A percentile compares a stretch with the other conserved stretches of the same genome.
Evolutionary conservation across 768 basidiomycete species (phyloP).

Genomic region (Multifurca ochricompacta): DNA sequence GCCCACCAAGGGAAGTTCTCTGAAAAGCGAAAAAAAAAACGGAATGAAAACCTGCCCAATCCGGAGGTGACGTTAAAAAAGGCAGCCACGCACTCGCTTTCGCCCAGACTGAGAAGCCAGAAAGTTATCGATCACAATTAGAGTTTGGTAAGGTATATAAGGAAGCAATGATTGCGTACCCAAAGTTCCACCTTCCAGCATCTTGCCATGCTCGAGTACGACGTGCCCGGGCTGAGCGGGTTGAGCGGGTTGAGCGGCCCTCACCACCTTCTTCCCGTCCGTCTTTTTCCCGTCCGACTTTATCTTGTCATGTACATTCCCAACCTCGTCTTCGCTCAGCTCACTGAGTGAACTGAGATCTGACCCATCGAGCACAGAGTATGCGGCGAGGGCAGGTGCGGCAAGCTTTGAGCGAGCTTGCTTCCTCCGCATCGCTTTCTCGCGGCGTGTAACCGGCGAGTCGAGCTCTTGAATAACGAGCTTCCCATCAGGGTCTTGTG

Average conservation of each 20-base stretch:
- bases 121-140: background rate
- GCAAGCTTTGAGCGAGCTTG: slow-evolving; percentile 16
- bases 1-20: slow-evolving; percentile 86
- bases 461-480: slow-evolving; percentile 67
- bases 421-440: slow-evolving; percentile 45
- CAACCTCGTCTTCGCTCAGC: slow-evolving; percentile 15
- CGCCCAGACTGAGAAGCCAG: slow-evolving; percentile 68
- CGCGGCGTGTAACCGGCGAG: slow-evolving; percentile 57
- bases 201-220: slow-evolving; percentile 30
- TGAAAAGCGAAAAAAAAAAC: slow-evolving; percentile 27
- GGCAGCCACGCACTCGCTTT: slow-evolving; percentile 65
- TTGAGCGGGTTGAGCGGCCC: too few species aligned
- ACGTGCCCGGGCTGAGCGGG: slow-evolving; percentile 30
- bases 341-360: slow-evolving; percentile 20
- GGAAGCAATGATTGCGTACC: slow-evolving; percentile 41
- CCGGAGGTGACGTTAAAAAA: too few species aligned
- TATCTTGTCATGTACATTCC: background rate
- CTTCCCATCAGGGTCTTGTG: slow-evolving; percentile 35
- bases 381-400: slow-evolving; percentile 10
- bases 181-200: slow-evolving; percentile 50
- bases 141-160: background rate
- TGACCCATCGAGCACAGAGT: slow-evolving; percentile 5
- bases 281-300: slow-evolving; percentile 10
- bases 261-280: too few species aligned
- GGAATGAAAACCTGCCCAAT: too few species aligned